These are phyloP conservation scores for Aquilaria sinensis DNA, from an alignment of 345 rosid species.

Conservation along the genomic window DNA sequence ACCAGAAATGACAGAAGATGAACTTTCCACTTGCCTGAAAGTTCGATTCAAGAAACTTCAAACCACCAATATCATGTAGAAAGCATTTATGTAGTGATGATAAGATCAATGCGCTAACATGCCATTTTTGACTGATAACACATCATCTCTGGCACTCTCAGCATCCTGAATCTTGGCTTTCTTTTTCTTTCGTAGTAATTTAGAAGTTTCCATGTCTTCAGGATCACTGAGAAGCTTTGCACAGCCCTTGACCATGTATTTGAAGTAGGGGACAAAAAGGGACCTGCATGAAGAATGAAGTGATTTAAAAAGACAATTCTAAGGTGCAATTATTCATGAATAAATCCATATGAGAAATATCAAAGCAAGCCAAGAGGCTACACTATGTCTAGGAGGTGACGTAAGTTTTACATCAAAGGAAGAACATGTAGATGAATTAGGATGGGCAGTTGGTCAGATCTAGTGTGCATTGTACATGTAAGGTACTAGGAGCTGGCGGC, in stretches of 20 bases:
- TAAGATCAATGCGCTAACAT: conserved; percentile 64
- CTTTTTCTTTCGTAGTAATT: conserved; percentile 60
- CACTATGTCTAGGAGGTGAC: no score
- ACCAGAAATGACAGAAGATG: no score
- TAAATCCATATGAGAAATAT: background rate
- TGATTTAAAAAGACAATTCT: background rate
- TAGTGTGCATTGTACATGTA: no score
- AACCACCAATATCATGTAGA: conserved; percentile 62
- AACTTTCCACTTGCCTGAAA: conserved; percentile 48
- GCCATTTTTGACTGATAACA: conserved; percentile 55
- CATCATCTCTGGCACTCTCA: conserved; percentile 16
- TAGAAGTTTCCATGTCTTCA: conserved; percentile 25
- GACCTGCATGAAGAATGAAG: conserved; percentile 43
- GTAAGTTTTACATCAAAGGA: no score
- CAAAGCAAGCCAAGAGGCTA: no score
- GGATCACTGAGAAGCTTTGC: conserved; percentile 50
- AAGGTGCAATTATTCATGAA: background rate
- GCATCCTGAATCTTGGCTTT: conserved; percentile 62
- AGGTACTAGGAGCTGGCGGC: background rate
- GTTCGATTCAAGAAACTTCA: conserved; percentile 73
- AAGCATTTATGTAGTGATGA: conserved; percentile 84
- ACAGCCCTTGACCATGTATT: conserved; percentile 62
- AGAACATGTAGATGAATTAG: no score
- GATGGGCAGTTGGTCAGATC: no score
- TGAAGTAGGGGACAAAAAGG: conserved; percentile 87